Percentiles rank a stretch among this genome's conserved stretches.
Evolutionary conservation across 1,284 basidiomycete genomes (phyloP).

Genomic region (Pascua guehoae): DNA sequence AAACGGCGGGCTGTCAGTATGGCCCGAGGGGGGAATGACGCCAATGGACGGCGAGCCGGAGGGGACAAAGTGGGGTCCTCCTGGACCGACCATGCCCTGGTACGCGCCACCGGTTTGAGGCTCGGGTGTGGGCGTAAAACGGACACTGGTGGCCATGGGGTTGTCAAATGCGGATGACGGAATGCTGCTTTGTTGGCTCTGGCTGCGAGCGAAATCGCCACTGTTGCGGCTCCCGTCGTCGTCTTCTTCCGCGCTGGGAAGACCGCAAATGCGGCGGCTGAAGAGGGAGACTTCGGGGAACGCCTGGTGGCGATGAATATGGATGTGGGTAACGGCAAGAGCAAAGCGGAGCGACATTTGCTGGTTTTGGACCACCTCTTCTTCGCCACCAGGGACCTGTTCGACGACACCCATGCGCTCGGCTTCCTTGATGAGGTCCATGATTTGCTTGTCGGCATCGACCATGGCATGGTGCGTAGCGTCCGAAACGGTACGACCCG

Average conservation of each 20-base stretch:
- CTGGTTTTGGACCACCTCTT: conserved; percentile 48
- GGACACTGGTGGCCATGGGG: neutral
- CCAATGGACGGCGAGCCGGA: too few species aligned
- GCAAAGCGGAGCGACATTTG: conserved; percentile 43
- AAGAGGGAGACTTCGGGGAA: conserved; percentile 50
- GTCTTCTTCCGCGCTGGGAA: conserved; percentile 32
- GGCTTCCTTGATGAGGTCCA: conserved; percentile 41
- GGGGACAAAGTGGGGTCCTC: too few species aligned
- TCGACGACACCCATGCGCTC: conserved; percentile 41
- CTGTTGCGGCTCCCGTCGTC: conserved; percentile 5
- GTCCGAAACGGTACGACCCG: too few species aligned
- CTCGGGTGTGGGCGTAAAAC: neutral
- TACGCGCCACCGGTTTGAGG: neutral
- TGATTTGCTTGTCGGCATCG: conserved; percentile 37
- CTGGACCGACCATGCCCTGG: neutral
- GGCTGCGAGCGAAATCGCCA: neutral
- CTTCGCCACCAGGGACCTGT: conserved; percentile 48
- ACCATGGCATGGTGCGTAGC: conserved; percentile 21
- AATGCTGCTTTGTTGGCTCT: neutral
- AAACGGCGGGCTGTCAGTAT: too few species aligned
- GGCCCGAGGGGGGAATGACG: too few species aligned
- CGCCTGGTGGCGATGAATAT: conserved; percentile 47
- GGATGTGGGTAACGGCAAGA: conserved; percentile 46
- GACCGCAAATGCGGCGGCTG: conserved; percentile 46
- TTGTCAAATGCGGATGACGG: neutral